Evolutionary conservation across 2,329 filamentous ascomycete genomes (phyloP), one percentile per base, ranked within the genome.

Genomic region (Byssoonygena ceratinophila): DNA sequence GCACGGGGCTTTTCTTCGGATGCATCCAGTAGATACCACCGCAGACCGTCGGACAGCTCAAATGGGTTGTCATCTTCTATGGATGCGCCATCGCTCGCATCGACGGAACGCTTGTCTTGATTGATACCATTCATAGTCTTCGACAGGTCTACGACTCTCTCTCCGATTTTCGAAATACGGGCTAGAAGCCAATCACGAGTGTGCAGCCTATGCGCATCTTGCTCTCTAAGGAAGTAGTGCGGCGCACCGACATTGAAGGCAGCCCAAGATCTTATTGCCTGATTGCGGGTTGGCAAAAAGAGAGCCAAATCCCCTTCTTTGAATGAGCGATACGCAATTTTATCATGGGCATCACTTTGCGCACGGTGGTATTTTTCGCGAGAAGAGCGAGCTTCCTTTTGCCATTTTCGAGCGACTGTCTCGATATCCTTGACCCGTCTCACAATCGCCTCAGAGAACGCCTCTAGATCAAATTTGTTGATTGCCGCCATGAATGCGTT

Each of bases 221-320:
- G 86, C 68, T 98, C 92, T 32, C 89, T 85, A 2, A 98, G 76
- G 72, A 98, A 98, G 71, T 92, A 97, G 67, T 98, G 92, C 7
- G 92, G 92, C 55, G 91, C 94, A 1, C 90, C 91, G 29, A 98
- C 87, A 62, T 98, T 98, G 77, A 98, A 98, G 0, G 92, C 92
- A 4, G 92, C 92, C 92, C 92, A 98, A 0, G 92, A 91, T 14
- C 91, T 85, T 3, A 89, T 92, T 34, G 86, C 87, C 69, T 97
- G 90, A 65, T 96, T 97, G 32, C 91, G 79, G 0, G 92, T 98
- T 0, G 92, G 92, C 37, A 98, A 72, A 72, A 98, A 98, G 1
- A 98, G 71, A 11, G 91, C 92, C 12, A 98, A 76, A 64, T 98
- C 92, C 6, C 92, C 91, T 68, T 96, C 90, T 64, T 96, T 97